Conservation (phyloP, 768 basidiomycete species). For the Grammothele lineata region DNA sequence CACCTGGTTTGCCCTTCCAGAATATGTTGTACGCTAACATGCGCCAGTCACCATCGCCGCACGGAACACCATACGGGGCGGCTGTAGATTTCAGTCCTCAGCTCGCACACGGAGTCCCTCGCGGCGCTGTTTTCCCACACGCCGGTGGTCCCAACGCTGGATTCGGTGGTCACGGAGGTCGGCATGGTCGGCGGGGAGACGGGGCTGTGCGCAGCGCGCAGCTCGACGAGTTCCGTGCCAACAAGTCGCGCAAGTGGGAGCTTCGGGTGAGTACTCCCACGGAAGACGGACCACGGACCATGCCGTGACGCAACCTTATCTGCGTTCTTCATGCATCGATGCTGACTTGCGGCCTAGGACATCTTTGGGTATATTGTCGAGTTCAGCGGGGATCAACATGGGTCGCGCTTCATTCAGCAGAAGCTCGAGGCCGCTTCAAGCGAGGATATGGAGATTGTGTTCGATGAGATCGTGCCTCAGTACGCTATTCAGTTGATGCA, state of each 20-base stretch:
- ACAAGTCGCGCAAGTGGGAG: constrained; percentile 79
- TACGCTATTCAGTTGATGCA: constrained; percentile 74
- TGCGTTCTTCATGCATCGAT: not conserved
- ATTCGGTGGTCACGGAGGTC: constrained; percentile 28
- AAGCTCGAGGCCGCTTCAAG: constrained; percentile 71
- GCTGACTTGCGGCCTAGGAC: constrained; percentile 48
- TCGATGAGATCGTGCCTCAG: constrained; percentile 82
- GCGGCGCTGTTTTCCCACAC: not conserved
- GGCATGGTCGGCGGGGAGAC: constrained; percentile 44
- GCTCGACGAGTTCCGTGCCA: constrained; percentile 81
- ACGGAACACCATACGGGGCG: constrained; percentile 40
- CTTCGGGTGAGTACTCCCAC: constrained; percentile 49
- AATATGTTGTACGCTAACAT: constrained; percentile 39
- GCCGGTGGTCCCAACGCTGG: not conserved
- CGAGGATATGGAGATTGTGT: constrained; percentile 76
- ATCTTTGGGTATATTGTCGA: constrained; percentile 83
- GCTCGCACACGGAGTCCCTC: constrained; percentile 29
- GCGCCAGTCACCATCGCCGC: constrained; percentile 40
- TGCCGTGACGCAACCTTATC: constrained; percentile 8
- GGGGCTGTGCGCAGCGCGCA: constrained; percentile 59
- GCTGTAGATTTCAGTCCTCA: constrained; percentile 47
- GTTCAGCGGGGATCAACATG: constrained; percentile 92
- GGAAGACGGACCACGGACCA: too few relatives aligned
- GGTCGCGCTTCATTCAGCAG: constrained; percentile 97
- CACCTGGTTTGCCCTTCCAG: constrained; percentile 35